These are phyloP conservation scores for Glarea lozoyensis DNA, from an alignment of 495 filamentous ascomycete species.

Conservation along the genomic window DNA sequence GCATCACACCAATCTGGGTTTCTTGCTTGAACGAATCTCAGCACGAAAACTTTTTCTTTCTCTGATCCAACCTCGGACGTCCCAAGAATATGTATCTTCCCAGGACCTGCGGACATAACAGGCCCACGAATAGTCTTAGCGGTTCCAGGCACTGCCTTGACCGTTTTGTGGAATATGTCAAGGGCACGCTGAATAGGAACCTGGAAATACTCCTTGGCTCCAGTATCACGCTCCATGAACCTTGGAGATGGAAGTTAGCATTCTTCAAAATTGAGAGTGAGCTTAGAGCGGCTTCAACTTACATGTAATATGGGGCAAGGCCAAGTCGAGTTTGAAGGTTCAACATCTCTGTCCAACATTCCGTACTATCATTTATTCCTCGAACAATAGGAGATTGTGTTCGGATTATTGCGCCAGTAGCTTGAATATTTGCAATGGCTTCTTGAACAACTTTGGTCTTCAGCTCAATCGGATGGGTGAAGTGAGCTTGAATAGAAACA, in stretches of 20 bases:
- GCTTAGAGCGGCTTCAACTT: too few species aligned
- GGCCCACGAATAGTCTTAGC: background rate
- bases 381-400: background rate
- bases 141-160: background rate
- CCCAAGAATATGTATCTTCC: background rate
- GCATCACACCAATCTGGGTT: slow-evolving; percentile 1
- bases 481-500: slow-evolving; percentile 7
- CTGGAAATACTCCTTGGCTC: background rate
- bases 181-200: background rate
- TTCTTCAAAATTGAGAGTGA: too few species aligned
- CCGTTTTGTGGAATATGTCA: background rate
- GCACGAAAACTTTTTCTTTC: slow-evolving; percentile 2
- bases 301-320: slow-evolving; percentile 1
- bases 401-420: background rate
- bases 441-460: slow-evolving; percentile 1
- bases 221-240: slow-evolving; percentile 1
- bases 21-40: slow-evolving; percentile 1
- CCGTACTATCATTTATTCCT: background rate
- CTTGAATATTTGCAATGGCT: slow-evolving; percentile 3
- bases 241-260: background rate
- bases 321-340: background rate
- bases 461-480: slow-evolving; percentile 6
- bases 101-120: background rate
- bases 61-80: background rate
- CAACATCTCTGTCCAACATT: background rate